A percentile compares a stretch with the other conserved stretches of the same genome.
phyloP scores from a whole-genome alignment of 495 filamentous ascomycete genomes.

The Hypomontagnella monticulosa region DNA sequence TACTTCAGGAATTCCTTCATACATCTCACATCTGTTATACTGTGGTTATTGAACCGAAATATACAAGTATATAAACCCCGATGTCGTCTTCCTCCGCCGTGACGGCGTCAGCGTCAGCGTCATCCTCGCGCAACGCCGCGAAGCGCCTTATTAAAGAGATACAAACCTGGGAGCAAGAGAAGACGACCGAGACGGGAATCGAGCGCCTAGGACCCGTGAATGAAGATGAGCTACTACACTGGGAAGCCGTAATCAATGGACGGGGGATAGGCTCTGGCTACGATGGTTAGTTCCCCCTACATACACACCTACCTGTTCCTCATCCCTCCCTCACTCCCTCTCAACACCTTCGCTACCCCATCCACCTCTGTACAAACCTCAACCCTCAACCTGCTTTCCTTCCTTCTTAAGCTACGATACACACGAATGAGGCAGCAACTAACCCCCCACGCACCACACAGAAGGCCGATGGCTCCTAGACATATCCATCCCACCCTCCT shows the following conservation, averaged over 20 bases:
- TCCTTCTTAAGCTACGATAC: not conserved
- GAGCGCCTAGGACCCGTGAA: slow-evolving; percentile 72
- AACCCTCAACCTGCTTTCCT: not conserved
- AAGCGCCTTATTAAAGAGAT: slow-evolving; percentile 58
- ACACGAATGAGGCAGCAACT: not conserved
- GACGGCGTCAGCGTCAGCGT: slow-evolving; percentile 9
- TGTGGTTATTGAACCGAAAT: too few species aligned
- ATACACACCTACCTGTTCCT: slow-evolving; percentile 1
- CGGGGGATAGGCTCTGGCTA: slow-evolving; percentile 70
- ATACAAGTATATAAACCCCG: not conserved
- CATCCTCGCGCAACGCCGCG: slow-evolving; percentile 46
- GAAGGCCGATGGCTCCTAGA: slow-evolving; percentile 85
- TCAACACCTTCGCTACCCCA: not conserved
- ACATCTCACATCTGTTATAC: not conserved
- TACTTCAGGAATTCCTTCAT: not conserved
- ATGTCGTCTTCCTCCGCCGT: slow-evolving; percentile 18
- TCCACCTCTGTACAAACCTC: not conserved
- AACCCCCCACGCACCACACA: slow-evolving; percentile 39
- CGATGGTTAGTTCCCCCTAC: slow-evolving; percentile 62
- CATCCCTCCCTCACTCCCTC: not conserved
- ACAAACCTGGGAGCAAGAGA: slow-evolving; percentile 52
- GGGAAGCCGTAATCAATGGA: slow-evolving; percentile 84
- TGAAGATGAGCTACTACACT: slow-evolving; percentile 76
- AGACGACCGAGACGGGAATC: slow-evolving; percentile 52
- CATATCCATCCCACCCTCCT: slow-evolving; percentile 78